Percentiles rank a stretch among this genome's conserved stretches.
phyloP scores from a whole-genome alignment of 306 rosid genomes.

The Castanospermum australe region DNA sequence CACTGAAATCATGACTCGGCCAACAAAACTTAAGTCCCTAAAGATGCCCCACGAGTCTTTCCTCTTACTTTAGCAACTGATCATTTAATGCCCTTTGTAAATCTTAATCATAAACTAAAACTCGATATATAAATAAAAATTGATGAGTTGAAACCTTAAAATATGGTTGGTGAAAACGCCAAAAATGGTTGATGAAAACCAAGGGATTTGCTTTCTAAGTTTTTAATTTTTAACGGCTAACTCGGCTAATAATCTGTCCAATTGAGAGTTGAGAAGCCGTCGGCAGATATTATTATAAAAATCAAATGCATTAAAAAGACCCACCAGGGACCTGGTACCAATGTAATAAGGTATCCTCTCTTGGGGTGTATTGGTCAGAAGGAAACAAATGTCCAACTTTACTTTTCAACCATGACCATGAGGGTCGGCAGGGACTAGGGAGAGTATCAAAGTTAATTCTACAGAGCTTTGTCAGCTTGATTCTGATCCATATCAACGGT shows the following conservation, averaged over 20 bases:
- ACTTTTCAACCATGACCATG: slow-evolving; percentile 28
- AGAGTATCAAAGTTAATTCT: slow-evolving; percentile 20
- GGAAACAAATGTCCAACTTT: background rate
- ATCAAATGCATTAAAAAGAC: slow-evolving; percentile 3
- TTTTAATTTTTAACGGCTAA: too few relatives aligned
- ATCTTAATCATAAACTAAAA: slow-evolving; percentile 23
- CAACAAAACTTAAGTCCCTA: slow-evolving; percentile 52
- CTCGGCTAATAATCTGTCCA: slow-evolving; percentile 36
- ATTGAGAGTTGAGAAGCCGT: slow-evolving; percentile 41
- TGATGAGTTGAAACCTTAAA: slow-evolving; percentile 7
- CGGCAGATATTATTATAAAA: slow-evolving; percentile 37
- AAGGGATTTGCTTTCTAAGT: slow-evolving; percentile 35
- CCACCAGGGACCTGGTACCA: slow-evolving; percentile 9
- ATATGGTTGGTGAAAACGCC: slow-evolving; percentile 22
- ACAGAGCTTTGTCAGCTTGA: slow-evolving; percentile 9
- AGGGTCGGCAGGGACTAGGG: slow-evolving; percentile 24
- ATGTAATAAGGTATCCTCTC: background rate
- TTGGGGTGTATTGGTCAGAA: slow-evolving; percentile 34
- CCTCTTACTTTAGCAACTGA: slow-evolving; percentile 33
- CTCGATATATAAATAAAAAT: background rate
- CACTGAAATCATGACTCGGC: slow-evolving; percentile 48
- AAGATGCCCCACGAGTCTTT: slow-evolving; percentile 51
- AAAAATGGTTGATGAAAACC: slow-evolving; percentile 28
- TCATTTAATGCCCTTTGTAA: slow-evolving; percentile 49
- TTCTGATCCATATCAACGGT: slow-evolving; percentile 27